Evolutionary conservation across 306 rosid species (phyloP).

Genomic region (Comarum palustre): DNA sequence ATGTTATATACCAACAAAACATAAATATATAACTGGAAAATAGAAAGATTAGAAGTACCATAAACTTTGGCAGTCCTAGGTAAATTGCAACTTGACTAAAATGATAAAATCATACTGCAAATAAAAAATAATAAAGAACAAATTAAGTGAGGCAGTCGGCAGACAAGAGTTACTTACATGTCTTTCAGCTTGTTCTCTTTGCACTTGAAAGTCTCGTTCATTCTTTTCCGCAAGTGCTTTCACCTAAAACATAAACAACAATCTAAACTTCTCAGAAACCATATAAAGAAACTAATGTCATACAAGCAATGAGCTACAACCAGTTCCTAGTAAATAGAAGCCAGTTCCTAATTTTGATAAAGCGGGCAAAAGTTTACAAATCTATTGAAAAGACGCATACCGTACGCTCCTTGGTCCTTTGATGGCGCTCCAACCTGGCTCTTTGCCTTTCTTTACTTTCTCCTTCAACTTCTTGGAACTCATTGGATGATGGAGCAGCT

Average conservation of each 20-base stretch:
- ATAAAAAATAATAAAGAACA: background rate
- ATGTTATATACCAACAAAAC: no score
- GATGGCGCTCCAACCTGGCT: slow-evolving; percentile 93
- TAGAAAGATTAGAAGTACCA: background rate
- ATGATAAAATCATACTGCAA: background rate
- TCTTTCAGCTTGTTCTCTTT: slow-evolving; percentile 98
- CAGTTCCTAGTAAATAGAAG: background rate
- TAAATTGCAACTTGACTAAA: background rate
- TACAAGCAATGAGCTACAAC: background rate
- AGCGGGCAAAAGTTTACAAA: slow-evolving; percentile 17
- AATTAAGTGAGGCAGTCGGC: slow-evolving; percentile 6
- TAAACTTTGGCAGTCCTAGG: background rate
- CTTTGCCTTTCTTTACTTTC: slow-evolving; percentile 90
- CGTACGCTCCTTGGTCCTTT: slow-evolving; percentile 79
- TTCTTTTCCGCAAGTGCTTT: slow-evolving; percentile 97
- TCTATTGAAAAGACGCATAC: slow-evolving; percentile 42
- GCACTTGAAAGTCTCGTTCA: slow-evolving; percentile 86
- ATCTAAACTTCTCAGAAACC: slow-evolving; percentile 26
- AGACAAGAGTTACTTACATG: slow-evolving; percentile 47
- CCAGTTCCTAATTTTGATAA: slow-evolving; percentile 7
- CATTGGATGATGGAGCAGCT: slow-evolving; percentile 73
- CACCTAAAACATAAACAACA: slow-evolving; percentile 41
- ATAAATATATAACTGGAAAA: background rate
- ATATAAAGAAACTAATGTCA: background rate
- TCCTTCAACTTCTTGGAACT: slow-evolving; percentile 85